Conservation (phyloP, 352 stramenopile species). For the Phytophthora chlamydospora region DNA sequence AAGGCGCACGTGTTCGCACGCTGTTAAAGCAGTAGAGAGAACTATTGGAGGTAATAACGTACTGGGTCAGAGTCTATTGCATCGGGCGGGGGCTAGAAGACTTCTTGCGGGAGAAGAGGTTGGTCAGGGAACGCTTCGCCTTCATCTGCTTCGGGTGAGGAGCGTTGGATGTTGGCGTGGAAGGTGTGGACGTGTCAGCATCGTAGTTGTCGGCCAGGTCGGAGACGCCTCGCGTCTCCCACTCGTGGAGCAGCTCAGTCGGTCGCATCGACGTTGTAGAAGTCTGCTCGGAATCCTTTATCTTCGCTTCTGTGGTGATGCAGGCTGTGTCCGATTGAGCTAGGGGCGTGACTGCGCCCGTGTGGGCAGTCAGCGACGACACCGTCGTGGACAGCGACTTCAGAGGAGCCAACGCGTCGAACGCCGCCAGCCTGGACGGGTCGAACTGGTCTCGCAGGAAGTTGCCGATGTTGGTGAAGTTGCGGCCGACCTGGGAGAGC, state of each 20-base stretch:
- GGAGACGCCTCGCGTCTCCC: not conserved
- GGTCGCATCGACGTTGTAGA: slow-evolving; percentile 9
- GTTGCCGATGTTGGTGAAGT: slow-evolving; percentile 88
- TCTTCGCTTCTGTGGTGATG: not conserved
- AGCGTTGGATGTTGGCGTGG: slow-evolving; percentile 16
- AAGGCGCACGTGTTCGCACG: slow-evolving; percentile 84
- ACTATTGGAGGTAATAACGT: not conserved
- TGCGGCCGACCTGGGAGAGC: slow-evolving; percentile 82
- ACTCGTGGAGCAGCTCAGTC: slow-evolving; percentile 16
- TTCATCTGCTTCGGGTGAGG: slow-evolving; percentile 21
- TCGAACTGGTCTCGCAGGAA: slow-evolving; percentile 86
- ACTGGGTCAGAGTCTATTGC: not conserved
- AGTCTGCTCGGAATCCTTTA: slow-evolving; percentile 4
- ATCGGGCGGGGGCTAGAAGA: slow-evolving; percentile 23
- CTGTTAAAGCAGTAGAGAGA: slow-evolving; percentile 30
- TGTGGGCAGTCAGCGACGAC: slow-evolving; percentile 26
- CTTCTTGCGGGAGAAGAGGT: slow-evolving; percentile 45
- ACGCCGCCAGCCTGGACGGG: slow-evolving; percentile 63
- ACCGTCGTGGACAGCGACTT: slow-evolving; percentile 50
- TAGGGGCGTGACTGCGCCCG: slow-evolving; percentile 23
- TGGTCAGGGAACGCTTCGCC: slow-evolving; percentile 33
- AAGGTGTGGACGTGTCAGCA: slow-evolving; percentile 20
- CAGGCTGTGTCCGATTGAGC: not conserved
- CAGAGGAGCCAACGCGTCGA: slow-evolving; percentile 71
- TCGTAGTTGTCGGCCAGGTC: slow-evolving; percentile 19